Evolutionary conservation across 2,329 filamentous ascomycete species (phyloP).

Genomic region (Pseudogymnoascus sp.): DNA sequence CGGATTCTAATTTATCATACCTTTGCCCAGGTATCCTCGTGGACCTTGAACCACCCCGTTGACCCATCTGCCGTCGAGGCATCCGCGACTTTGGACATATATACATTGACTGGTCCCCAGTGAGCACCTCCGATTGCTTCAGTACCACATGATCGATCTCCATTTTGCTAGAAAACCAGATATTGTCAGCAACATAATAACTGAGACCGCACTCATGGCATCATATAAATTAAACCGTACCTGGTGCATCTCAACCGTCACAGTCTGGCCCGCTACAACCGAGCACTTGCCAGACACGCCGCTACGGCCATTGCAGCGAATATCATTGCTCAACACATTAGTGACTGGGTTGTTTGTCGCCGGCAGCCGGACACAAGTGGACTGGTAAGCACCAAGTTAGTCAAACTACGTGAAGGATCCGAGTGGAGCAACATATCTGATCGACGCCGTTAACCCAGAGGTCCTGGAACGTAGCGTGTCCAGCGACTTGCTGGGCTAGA

Average conservation of each 20-base stretch:
- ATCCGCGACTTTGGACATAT: slow-evolving; percentile 42
- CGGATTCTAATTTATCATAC: not conserved
- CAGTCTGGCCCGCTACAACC: slow-evolving; percentile 30
- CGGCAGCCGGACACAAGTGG: slow-evolving; percentile 39
- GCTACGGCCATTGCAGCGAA: slow-evolving; percentile 39
- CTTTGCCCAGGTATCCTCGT: slow-evolving; percentile 34
- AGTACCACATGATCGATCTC: slow-evolving; percentile 37
- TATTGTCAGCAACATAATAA: not conserved
- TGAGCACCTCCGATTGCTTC: slow-evolving; percentile 47
- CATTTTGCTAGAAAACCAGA: slow-evolving; percentile 28
- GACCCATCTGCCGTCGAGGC: slow-evolving; percentile 36
- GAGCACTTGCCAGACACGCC: slow-evolving; percentile 35
- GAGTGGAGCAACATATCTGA: not conserved
- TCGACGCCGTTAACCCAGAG: slow-evolving; percentile 37
- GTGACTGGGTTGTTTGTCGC: slow-evolving; percentile 43
- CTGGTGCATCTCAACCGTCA: slow-evolving; percentile 51
- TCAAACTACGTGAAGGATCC: not conserved
- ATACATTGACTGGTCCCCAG: slow-evolving; percentile 45
- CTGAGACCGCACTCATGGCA: not conserved
- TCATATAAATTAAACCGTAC: not conserved
- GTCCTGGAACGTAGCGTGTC: slow-evolving; percentile 43
- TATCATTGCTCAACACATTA: slow-evolving; percentile 38
- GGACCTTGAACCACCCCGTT: slow-evolving; percentile 46
- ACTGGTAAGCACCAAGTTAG: not conserved
- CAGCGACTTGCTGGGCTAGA: slow-evolving; percentile 23